phyloP scores from a whole-genome alignment of 805 yeast species.

The Tetrapisispora arboricola region DNA sequence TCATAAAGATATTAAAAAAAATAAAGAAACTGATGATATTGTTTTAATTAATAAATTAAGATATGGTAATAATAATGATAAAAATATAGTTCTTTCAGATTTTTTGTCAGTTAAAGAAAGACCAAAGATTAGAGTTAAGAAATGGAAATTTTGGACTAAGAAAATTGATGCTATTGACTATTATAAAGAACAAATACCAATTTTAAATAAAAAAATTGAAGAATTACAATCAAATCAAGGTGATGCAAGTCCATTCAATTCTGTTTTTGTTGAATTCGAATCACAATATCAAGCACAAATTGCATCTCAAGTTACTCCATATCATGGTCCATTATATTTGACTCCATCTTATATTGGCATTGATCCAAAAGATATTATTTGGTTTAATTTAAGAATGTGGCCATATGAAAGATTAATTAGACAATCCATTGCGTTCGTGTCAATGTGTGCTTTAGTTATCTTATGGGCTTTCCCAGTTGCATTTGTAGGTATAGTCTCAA shows the following conservation, averaged over 20 bases:
- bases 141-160: slow-evolving; percentile 34
- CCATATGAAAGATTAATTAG: slow-evolving; percentile 71
- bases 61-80: background rate
- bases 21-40: slow-evolving; percentile 7
- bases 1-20: slow-evolving; percentile 60
- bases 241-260: slow-evolving; percentile 54
- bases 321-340: slow-evolving; percentile 58
- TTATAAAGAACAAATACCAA: slow-evolving; percentile 47
- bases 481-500: slow-evolving; percentile 65
- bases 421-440: slow-evolving; percentile 40
- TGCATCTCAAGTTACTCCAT: slow-evolving; percentile 53
- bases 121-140: slow-evolving; percentile 41
- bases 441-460: slow-evolving; percentile 44
- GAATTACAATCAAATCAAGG: slow-evolving; percentile 43
- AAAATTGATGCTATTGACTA: slow-evolving; percentile 56
- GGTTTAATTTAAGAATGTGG: slow-evolving; percentile 65
- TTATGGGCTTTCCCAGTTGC: slow-evolving; percentile 76
- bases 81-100: slow-evolving; percentile 12
- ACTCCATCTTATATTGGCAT: slow-evolving; percentile 51
- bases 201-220: slow-evolving; percentile 45
- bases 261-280: slow-evolving; percentile 70
- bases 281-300: slow-evolving; percentile 66
- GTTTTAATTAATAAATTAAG: background rate
- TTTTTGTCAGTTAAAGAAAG: slow-evolving; percentile 59
- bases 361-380: slow-evolving; percentile 51